Evolutionary conservation across 495 filamentous ascomycete genomes (phyloP), one percentile per base, ranked within the genome.

Genomic region (Lophiotrema nucula): DNA sequence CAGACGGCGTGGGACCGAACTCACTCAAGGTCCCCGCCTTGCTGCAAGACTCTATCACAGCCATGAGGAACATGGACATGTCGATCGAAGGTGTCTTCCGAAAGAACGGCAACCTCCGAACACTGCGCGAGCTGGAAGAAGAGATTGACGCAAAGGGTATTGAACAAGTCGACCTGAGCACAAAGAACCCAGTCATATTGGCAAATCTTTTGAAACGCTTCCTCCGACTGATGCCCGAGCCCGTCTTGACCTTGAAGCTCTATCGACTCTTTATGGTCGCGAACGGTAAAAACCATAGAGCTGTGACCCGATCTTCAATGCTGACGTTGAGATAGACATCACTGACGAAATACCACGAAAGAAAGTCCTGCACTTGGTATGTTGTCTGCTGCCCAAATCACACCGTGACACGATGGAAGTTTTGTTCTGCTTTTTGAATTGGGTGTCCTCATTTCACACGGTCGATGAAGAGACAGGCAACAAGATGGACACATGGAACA

Each of bases 401-500:
- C 90, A 99, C 70, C 87, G 93, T 50, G 93, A 99, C 71, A 90
- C 87, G 19, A 81, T 99, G 75, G 93, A 99, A 70, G 88, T 99
- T 47, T 74, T 99, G 0, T 97, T 96, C 72, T 84, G 82, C 13
- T 99, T 99, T 77, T 78, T 99, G n/a, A 95, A 93, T 67, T 99
- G 95, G 95, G 88, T 87, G 13, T 89, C 91, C 12, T 96, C 93
- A 4, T 99, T 99, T 76, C 91, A 92, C 45, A 90, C 96, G 67
- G 86, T 97, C 19, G 93, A 99, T 65, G 92, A 98, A 65, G 86
- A 89, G 65, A 81, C 81, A 33, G 93, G 93, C 19, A 96, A 90
- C 67, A 97, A 97, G 78, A 99, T 99, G 93, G 93, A 99, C 72
- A 90, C 93, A 46, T 92, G 96, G 72, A 99, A 99, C 67, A 81